A percentile compares a stretch with the other conserved stretches of the same genome.
Evolutionary conservation across 2,329 filamentous ascomycete genomes (phyloP).

Genomic region (Paecilomyces variotii): DNA sequence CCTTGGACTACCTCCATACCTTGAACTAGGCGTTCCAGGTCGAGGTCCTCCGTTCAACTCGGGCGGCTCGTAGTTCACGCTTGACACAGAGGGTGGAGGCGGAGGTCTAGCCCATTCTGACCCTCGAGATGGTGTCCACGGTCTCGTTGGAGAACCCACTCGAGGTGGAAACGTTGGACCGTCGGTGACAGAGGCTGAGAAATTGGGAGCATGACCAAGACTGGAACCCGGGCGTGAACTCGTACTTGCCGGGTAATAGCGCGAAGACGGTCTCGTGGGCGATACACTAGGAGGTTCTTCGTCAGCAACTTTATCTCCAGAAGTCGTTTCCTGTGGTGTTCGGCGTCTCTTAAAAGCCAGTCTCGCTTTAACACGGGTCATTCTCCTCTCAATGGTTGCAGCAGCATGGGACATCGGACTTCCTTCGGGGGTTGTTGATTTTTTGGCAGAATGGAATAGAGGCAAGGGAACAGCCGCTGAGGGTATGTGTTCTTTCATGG

Average conservation of each 20-base stretch:
- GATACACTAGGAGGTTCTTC: constrained; percentile 9
- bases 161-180: constrained; percentile 30
- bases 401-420: not conserved
- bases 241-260: constrained; percentile 23
- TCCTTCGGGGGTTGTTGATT: not conserved
- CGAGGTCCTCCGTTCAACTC: constrained; percentile 85
- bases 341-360: constrained; percentile 10
- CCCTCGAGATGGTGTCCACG: constrained; percentile 48
- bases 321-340: constrained; percentile 15
- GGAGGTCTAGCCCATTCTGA: constrained; percentile 65
- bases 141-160: constrained; percentile 36
- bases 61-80: constrained; percentile 70
- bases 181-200: constrained; percentile 29
- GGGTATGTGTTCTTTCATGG: not conserved
- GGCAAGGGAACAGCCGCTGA: not conserved
- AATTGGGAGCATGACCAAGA: constrained; percentile 32
- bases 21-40: constrained; percentile 81
- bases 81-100: constrained; percentile 56
- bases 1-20: constrained; percentile 80
- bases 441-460: not conserved
- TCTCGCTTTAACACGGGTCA: constrained; percentile 3
- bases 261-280: constrained; percentile 18
- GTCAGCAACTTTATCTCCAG: constrained; percentile 16
- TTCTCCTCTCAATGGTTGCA: constrained; percentile 1
- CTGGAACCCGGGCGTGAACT: constrained; percentile 35